A percentile compares a stretch with the other conserved stretches of the same genome.
These are phyloP conservation scores for Dioscorea zingiberensis DNA, from an alignment of 106 monocot genomes.

Conservation along the genomic window DNA sequence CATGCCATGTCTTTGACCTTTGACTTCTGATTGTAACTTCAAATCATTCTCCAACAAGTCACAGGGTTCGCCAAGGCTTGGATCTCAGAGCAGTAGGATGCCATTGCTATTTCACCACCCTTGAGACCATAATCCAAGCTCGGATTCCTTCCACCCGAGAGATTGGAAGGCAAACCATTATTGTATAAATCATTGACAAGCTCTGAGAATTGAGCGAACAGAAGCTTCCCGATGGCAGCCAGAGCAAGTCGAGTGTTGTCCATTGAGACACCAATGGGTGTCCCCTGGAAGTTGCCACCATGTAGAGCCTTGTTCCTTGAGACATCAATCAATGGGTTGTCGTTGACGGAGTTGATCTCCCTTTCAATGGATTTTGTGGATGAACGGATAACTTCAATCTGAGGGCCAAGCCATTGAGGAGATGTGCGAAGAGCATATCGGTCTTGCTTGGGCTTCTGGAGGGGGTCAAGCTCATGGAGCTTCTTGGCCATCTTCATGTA, in stretches of 20 bases:
- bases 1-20: too few relatives aligned
- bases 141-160: slow-evolving; percentile 32
- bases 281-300: slow-evolving; percentile 49
- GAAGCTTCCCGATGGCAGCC: slow-evolving; percentile 65
- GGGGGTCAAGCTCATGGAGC: slow-evolving; percentile 31
- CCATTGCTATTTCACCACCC: slow-evolving; percentile 69
- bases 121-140: slow-evolving; percentile 64
- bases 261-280: slow-evolving; percentile 61
- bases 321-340: slow-evolving; percentile 48
- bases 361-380: slow-evolving; percentile 29
- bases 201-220: slow-evolving; percentile 76
- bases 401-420: slow-evolving; percentile 41
- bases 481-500: slow-evolving; percentile 39
- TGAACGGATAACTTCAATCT: slow-evolving; percentile 26
- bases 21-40: too few relatives aligned
- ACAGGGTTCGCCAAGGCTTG: slow-evolving; percentile 59
- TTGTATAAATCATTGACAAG: slow-evolving; percentile 66
- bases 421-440: slow-evolving; percentile 33
- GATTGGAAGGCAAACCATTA: slow-evolving; percentile 40
- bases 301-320: slow-evolving; percentile 39
- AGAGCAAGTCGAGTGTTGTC: slow-evolving; percentile 47
- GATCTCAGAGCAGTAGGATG: slow-evolving; percentile 67
- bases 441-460: slow-evolving; percentile 40
- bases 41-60: too few relatives aligned
- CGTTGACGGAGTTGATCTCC: slow-evolving; percentile 45